Base-by-base conservation (phyloP, 2,329 filamentous ascomycete genomes). In the Colletotrichum liriopes region DNA sequence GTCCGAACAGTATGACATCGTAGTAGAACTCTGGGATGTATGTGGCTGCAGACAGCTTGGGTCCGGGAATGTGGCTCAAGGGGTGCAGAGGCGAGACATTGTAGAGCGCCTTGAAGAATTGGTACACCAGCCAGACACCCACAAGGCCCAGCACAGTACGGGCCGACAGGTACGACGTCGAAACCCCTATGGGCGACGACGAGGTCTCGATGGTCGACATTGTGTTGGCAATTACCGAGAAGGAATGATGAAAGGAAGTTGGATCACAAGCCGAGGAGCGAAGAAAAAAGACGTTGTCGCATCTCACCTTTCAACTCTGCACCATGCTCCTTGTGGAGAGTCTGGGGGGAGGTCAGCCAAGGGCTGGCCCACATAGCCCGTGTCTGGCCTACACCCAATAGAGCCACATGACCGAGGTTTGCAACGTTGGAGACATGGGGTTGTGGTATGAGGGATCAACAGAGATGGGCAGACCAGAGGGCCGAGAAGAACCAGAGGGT, bases 21-120 rank as follows among this genome's bases (percentile, higher is more conserved):
- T 82, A 79, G 61, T 81, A 85, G 8, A 80, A 79, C 61, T 84
- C 83, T 16, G 82, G 82, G 1, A 79, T 65, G 49, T 82, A 82
- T 9, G 78, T 81, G 4, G 76, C 77, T 1, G 81, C 81, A 2
- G 83, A 80, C 1, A 84, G 62, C 65, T 75, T 81, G 0, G 82
- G 82, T 0, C 83, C 83, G 6, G 83, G 83, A 29, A 85, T 80
- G 11, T 75, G 75, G 68, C 75, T 76, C 29, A 85, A 72, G 1
- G 82, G 83, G 61, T 85, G 83, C 20, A 84, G 72, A 3, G 82
- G 80, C 2, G 83, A 84, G 59, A 84, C 73, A 64, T 84, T 83
- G 75, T 83, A 79, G 9, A 77, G 58, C 20, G 67, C 73, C 16
- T 77, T 60, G 9, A 77, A 16, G 6, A 82, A 5, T 11, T 78